These are phyloP conservation scores for Aspergillus piperis DNA, from an alignment of 2,329 filamentous ascomycete genomes.

Conservation along the genomic window DNA sequence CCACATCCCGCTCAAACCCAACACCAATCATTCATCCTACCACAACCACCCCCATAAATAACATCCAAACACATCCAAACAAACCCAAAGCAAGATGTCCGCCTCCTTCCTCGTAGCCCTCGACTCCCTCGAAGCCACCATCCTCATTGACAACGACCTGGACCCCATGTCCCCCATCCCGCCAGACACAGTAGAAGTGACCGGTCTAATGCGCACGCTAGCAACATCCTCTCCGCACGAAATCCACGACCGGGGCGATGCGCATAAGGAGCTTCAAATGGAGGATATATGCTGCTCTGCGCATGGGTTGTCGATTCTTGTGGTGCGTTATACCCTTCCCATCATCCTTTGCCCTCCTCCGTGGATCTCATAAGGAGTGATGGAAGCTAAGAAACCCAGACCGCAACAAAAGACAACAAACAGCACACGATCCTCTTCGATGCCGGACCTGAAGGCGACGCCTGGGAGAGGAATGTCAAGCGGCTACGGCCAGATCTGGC, in stretches of 20 bases:
- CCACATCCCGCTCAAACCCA: neutral
- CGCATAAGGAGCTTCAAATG: constrained; percentile 51
- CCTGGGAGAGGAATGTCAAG: constrained; percentile 54
- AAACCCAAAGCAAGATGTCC: constrained; percentile 6
- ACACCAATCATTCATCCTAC: neutral
- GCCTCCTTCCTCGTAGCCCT: constrained; percentile 37
- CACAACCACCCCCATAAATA: neutral
- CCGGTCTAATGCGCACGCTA: constrained; percentile 47
- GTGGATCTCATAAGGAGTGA: too few relatives aligned
- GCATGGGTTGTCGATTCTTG: constrained; percentile 56
- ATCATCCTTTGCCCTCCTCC: too few relatives aligned
- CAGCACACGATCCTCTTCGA: constrained; percentile 56
- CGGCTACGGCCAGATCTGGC: constrained; percentile 48
- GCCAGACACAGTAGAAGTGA: constrained; percentile 46
- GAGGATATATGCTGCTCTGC: constrained; percentile 56
- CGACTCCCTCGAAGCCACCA: constrained; percentile 51
- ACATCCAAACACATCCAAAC: constrained; percentile 6
- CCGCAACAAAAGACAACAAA: constrained; percentile 47
- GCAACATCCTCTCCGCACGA: constrained; percentile 39
- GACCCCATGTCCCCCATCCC: constrained; percentile 54
- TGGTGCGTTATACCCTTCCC: constrained; percentile 38
- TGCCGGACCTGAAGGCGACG: constrained; percentile 54
- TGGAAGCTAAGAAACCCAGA: constrained; percentile 33
- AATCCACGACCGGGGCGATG: constrained; percentile 43
- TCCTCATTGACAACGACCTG: constrained; percentile 59